These are phyloP conservation scores for Nicotiana otophora DNA, from an alignment of 257 asterid species.

Conservation along the genomic window DNA sequence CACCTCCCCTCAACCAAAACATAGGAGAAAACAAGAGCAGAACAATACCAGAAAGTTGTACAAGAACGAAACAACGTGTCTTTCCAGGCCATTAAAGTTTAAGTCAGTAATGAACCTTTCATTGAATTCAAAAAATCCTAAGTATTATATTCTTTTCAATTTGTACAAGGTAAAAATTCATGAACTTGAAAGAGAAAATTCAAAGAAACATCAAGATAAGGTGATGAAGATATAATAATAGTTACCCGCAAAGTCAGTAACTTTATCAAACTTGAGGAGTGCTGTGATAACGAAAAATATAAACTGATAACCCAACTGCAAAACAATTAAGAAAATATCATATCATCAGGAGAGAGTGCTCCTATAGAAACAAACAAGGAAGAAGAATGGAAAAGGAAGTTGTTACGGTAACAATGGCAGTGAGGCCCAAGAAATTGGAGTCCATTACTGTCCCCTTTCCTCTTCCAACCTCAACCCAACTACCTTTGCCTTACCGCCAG, in stretches of 20 bases:
- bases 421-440: constrained; percentile 80
- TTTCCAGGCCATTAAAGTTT: too few relatives aligned
- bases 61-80: too few relatives aligned
- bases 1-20: background rate
- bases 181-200: background rate
- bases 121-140: background rate
- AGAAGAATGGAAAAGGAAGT: background rate
- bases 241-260: constrained; percentile 93
- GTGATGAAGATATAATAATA: background rate
- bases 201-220: background rate
- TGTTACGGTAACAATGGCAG: constrained; percentile 86
- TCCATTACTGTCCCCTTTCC: constrained; percentile 69
- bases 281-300: constrained; percentile 82
- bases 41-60: background rate
- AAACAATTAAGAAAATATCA: constrained; percentile 14
- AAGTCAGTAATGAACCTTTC: background rate
- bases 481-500: background rate
- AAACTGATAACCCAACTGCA: constrained; percentile 84
- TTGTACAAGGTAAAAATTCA: background rate
- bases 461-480: background rate
- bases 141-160: background rate
- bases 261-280: constrained; percentile 78
- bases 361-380: background rate
- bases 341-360: background rate
- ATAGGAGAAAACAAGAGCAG: background rate